Conservation (phyloP, 768 basidiomycete species). For the Lactifluus hygrophoroides region DNA sequence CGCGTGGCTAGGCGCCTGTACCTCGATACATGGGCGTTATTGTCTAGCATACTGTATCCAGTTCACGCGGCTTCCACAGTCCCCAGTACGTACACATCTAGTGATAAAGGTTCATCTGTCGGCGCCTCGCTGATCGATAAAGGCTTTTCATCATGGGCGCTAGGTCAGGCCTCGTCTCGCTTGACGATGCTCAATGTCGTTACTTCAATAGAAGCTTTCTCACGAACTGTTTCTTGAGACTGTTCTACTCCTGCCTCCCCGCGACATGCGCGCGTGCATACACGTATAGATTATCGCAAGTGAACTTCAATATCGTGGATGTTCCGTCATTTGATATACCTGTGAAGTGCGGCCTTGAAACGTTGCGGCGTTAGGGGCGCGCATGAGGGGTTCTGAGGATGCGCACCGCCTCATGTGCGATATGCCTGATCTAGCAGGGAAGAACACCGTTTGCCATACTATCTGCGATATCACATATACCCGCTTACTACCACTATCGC, state of each 20-base stretch:
- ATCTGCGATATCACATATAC: background rate
- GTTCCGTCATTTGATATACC: background rate
- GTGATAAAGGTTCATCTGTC: background rate
- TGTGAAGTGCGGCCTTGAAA: background rate
- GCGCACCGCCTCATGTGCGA: background rate
- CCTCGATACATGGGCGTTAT: background rate
- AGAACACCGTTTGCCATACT: background rate
- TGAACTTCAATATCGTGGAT: background rate
- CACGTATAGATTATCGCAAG: background rate
- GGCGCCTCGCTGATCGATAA: background rate
- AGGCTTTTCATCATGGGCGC: background rate
- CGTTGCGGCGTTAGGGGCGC: background rate
- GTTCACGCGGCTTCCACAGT: background rate
- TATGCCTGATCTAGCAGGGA: background rate
- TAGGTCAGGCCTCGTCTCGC: background rate
- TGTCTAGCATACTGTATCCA: background rate
- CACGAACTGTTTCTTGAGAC: background rate
- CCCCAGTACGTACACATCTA: background rate
- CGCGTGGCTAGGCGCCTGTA: background rate
- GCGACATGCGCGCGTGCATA: background rate
- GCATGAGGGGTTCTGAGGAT: background rate
- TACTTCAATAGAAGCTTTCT: background rate
- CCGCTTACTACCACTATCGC: background rate
- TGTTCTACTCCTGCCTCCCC: background rate
- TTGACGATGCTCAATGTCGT: background rate